Conservation (phyloP, 2,329 filamentous ascomycete genomes). For the Apiospora sp. region DNA sequence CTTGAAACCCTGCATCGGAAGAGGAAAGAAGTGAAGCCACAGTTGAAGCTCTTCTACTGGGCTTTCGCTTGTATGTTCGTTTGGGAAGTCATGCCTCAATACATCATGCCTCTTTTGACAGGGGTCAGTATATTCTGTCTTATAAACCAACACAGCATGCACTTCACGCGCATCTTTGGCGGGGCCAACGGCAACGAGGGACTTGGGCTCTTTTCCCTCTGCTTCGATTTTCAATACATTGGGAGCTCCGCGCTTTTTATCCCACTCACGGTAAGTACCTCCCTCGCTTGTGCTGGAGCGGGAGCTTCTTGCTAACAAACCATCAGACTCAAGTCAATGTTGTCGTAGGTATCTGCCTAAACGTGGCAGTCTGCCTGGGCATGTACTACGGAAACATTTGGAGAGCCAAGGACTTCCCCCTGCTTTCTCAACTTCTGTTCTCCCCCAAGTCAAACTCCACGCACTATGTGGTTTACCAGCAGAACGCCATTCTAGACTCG, state of each 20-base stretch:
- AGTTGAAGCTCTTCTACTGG: constrained; percentile 49
- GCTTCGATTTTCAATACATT: constrained; percentile 55
- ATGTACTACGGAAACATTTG: constrained; percentile 54
- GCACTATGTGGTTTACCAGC: constrained; percentile 46
- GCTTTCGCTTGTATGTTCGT: constrained; percentile 49
- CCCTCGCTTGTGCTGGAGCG: too few relatives aligned
- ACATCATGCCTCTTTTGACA: constrained; percentile 52
- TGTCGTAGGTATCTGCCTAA: not conserved
- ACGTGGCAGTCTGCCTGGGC: constrained; percentile 42
- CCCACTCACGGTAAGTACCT: not conserved
- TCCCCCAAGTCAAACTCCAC: constrained; percentile 1
- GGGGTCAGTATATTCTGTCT: constrained; percentile 50
- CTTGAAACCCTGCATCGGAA: constrained; percentile 39
- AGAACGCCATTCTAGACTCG: constrained; percentile 49
- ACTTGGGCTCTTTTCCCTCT: constrained; percentile 50
- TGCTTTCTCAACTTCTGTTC: constrained; percentile 40
- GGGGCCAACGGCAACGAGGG: constrained; percentile 50
- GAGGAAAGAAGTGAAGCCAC: constrained; percentile 45
- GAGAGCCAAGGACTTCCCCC: constrained; percentile 50
- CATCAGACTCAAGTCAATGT: constrained; percentile 9
- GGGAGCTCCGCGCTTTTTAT: constrained; percentile 33
- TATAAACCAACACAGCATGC: constrained; percentile 48
- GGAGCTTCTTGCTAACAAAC: not conserved
- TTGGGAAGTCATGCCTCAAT: constrained; percentile 59
- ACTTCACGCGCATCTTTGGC: constrained; percentile 56